These are phyloP conservation scores for Tothia fuscella DNA, from an alignment of 2,329 filamentous ascomycete species.

Conservation along the genomic window DNA sequence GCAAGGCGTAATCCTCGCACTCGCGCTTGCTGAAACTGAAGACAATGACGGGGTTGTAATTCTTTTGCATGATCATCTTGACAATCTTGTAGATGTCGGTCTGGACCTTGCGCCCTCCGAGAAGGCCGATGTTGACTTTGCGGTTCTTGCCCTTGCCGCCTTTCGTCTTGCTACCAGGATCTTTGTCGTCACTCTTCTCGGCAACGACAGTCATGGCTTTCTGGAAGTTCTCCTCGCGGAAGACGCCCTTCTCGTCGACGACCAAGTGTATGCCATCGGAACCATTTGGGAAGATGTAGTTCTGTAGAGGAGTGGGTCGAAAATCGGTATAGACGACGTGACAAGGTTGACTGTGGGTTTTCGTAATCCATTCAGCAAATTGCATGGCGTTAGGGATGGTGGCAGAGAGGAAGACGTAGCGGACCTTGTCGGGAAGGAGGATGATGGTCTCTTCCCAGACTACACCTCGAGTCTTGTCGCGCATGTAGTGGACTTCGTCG, in stretches of 20 bases:
- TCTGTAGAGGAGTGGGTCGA: slow-evolving; percentile 87
- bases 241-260: slow-evolving; percentile 92
- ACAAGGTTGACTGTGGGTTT: slow-evolving; percentile 93
- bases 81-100: slow-evolving; percentile 95
- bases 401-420: slow-evolving; percentile 95
- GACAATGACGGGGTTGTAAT: slow-evolving; percentile 94
- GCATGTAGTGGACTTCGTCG: slow-evolving; percentile 97
- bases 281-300: slow-evolving; percentile 93
- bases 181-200: slow-evolving; percentile 70
- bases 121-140: slow-evolving; percentile 42
- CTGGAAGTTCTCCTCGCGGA: slow-evolving; percentile 95
- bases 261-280: slow-evolving; percentile 88
- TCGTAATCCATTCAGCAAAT: slow-evolving; percentile 98
- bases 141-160: slow-evolving; percentile 81
- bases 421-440: slow-evolving; percentile 91
- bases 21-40: slow-evolving; percentile 99
- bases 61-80: slow-evolving; percentile 96
- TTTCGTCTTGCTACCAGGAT: slow-evolving; percentile 67
- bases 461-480: slow-evolving; percentile 85
- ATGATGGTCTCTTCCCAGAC: slow-evolving; percentile 99
- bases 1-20: slow-evolving; percentile 79
- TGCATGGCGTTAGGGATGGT: slow-evolving; percentile 99
- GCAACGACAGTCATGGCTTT: slow-evolving; percentile 86
- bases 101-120: slow-evolving; percentile 54
- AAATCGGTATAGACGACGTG: slow-evolving; percentile 99